Percentiles rank a stretch among this genome's conserved stretches.
phyloP scores from a whole-genome alignment of 208 protist species.

The Entamoeba histolytica region DNA sequence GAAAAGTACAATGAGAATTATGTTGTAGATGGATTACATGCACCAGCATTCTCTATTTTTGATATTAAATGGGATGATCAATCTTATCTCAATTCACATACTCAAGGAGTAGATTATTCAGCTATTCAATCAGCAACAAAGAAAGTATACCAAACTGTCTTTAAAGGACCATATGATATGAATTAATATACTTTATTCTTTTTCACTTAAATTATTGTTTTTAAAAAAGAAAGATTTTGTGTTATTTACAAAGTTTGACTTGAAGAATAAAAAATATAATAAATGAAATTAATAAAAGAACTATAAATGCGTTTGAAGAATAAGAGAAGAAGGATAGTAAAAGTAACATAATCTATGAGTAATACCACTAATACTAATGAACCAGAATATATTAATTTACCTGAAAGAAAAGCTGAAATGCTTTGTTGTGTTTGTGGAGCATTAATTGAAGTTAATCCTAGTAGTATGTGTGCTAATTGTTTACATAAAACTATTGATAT shows the following conservation, averaged over 20 bases:
- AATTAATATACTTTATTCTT: no score
- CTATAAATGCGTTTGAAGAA: no score
- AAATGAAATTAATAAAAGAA: no score
- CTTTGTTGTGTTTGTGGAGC: slow-evolving; percentile 75
- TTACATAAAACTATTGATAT: slow-evolving; percentile 81
- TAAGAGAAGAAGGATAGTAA: no score
- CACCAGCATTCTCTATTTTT: not conserved
- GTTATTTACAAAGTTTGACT: no score
- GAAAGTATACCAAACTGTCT: not conserved
- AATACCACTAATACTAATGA: no score
- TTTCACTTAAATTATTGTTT: no score
- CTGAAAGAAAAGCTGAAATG: not conserved
- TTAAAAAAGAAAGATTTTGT: no score
- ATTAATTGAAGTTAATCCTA: slow-evolving; percentile 75
- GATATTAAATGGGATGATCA: not conserved
- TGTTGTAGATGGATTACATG: not conserved
- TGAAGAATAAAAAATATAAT: no score
- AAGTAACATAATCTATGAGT: no score
- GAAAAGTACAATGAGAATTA: not conserved
- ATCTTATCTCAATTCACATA: not conserved
- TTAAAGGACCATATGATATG: not conserved
- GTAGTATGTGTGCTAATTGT: slow-evolving; percentile 93
- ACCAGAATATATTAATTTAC: no score
- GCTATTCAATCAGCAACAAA: not conserved
- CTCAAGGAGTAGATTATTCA: not conserved